Conservation (phyloP, 306 rosid species). For the Bauhinia variegata region DNA sequence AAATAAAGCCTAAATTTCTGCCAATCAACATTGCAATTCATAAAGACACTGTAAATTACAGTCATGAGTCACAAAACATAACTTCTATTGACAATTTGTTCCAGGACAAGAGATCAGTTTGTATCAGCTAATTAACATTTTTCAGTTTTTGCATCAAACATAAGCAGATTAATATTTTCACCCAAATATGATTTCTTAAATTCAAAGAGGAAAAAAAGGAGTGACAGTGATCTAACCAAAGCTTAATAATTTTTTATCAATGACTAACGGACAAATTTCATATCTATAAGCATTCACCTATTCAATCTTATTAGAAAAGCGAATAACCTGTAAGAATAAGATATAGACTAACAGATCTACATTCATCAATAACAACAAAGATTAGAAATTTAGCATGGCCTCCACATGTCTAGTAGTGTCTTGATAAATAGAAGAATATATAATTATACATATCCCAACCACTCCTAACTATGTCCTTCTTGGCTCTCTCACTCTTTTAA, state of each 20-base stretch:
- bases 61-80: conserved; percentile 8
- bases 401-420: no score
- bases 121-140: no score
- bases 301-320: conserved; percentile 1
- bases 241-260: not conserved
- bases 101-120: not conserved
- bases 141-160: not conserved
- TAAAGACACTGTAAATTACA: conserved; percentile 13
- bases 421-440: no score
- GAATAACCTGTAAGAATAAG: not conserved
- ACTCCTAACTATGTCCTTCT: not conserved
- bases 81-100: not conserved
- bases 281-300: not conserved
- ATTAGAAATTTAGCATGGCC: no score
- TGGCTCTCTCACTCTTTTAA: conserved; percentile 5
- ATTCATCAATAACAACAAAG: no score
- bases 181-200: not conserved
- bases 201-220: not conserved
- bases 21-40: conserved; percentile 26
- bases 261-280: not conserved
- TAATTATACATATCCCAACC: not conserved
- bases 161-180: conserved; percentile 6
- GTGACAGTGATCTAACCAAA: not conserved
- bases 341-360: not conserved
- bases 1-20: conserved; percentile 72